phyloP scores from a whole-genome alignment of 768 basidiomycete genomes.

The Asterophora parasitica region DNA sequence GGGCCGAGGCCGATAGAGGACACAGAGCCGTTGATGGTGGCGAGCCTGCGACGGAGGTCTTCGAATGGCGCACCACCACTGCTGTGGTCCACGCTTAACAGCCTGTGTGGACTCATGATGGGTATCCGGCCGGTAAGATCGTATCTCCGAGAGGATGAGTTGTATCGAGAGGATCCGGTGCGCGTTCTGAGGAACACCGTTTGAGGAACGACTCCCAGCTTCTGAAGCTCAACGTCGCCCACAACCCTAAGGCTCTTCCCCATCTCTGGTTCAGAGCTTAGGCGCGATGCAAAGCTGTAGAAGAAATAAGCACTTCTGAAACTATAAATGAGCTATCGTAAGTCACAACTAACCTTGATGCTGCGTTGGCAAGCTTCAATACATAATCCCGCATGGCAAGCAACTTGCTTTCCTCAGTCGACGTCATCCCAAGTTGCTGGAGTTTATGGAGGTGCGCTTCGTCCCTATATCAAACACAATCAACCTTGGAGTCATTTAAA shows the following conservation, averaged over 20 bases:
- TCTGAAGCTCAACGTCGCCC: constrained; percentile 74
- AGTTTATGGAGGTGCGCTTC: constrained; percentile 70
- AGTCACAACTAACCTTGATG: constrained; percentile 58
- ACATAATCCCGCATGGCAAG: constrained; percentile 88
- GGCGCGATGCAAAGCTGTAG: constrained; percentile 60
- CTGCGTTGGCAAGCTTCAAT: constrained; percentile 74
- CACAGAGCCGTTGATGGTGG: constrained; percentile 67
- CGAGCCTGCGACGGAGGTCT: constrained; percentile 72
- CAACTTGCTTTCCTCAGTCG: constrained; percentile 79
- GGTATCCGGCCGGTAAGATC: constrained; percentile 33
- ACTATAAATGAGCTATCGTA: not conserved
- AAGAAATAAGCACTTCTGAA: not conserved
- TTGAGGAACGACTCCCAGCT: constrained; percentile 84
- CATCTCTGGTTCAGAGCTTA: constrained; percentile 56
- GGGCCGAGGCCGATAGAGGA: constrained; percentile 52
- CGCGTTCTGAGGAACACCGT: constrained; percentile 82
- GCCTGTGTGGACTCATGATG: constrained; percentile 45
- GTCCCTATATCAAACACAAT: constrained; percentile 47
- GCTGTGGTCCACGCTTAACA: constrained; percentile 43
- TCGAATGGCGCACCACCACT: constrained; percentile 60
- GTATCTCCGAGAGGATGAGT: constrained; percentile 33
- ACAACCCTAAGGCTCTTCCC: constrained; percentile 60
- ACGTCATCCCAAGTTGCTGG: constrained; percentile 83
- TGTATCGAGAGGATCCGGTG: constrained; percentile 34
- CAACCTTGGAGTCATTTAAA: not conserved